Evolutionary conservation across 1,284 basidiomycete genomes (phyloP).

Genomic region (Rhizoctonia solani): DNA sequence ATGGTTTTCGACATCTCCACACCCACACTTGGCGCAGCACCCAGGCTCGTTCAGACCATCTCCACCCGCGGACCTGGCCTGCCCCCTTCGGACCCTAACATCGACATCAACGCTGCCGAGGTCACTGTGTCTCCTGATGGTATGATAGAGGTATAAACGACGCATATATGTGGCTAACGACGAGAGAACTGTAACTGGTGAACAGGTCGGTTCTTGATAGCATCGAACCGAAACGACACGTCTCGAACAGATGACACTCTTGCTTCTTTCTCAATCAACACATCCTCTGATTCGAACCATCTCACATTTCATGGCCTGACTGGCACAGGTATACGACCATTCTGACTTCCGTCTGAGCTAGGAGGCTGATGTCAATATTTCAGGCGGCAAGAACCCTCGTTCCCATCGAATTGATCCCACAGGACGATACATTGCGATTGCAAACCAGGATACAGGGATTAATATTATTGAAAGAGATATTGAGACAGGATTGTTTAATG

Average conservation of each 20-base stretch:
- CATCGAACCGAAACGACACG: slow-evolving; percentile 4
- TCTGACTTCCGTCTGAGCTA: background rate
- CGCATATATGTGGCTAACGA: background rate
- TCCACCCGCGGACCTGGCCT: slow-evolving; percentile 1
- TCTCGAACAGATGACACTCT: slow-evolving; percentile 5
- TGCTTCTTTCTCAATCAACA: slow-evolving; percentile 10
- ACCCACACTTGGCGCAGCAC: background rate
- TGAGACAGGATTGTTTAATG: background rate
- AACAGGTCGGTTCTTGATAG: slow-evolving; percentile 8
- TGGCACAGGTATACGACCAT: background rate
- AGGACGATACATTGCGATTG: slow-evolving; percentile 3
- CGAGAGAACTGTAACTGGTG: background rate
- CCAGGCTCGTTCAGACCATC: slow-evolving; percentile 1
- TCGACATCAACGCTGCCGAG: slow-evolving; percentile 7
- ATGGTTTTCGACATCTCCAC: slow-evolving; percentile 20
- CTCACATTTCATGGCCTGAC: background rate
- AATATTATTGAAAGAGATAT: slow-evolving; percentile 1
- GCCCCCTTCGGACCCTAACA: background rate
- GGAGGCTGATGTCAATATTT: too few relatives aligned
- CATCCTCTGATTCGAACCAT: background rate
- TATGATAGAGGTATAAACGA: background rate
- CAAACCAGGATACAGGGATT: slow-evolving; percentile 11
- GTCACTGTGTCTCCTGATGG: slow-evolving; percentile 3
- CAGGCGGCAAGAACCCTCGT: slow-evolving; percentile 25
- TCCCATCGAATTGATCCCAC: slow-evolving; percentile 20